Evolutionary conservation across 139 green algal species (phyloP), one percentile per base, ranked within the genome.

Genomic region (Pseudopediastrum boryanum): DNA sequence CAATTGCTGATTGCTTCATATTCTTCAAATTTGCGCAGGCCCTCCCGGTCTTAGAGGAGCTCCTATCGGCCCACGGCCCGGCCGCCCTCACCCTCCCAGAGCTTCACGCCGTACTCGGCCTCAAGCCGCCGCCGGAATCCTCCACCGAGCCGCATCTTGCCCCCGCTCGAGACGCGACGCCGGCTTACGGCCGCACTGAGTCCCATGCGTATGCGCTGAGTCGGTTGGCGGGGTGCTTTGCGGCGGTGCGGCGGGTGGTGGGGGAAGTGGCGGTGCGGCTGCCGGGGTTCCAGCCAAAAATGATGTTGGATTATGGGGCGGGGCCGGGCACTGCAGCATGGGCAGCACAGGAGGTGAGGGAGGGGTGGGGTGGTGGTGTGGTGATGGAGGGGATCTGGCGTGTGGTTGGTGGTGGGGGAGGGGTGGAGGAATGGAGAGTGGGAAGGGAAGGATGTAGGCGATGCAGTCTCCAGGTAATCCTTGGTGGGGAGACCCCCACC

Each of bases 291-390:
- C 19, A 50, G 21, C 92, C 92, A 0, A 16, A 41, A 2, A 81
- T 31, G 4, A 79, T 94, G 85, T 70, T 96, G 27, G 92, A 96
- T 69, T 96, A 92, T 84, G 92, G 92, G 2, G 78, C 90, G 3
- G 90, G 92, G 36, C 89, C 89, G 3, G 92, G 87, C 44, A 95
- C 92, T 4, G 89, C 91, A 35, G 80, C 85, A 36, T 96, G 92
- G 92, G 90, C 90, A 13, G 90, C 90, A 44, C 75, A 84, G 16
- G 71, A 87, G 79, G 86, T 82, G 75, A 9, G 61, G 10, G 71
- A 1, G n/a, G 71, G 1, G 68, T 63, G n/a, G 29, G 50, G 36
- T 33, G 42, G 13, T 43, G 75, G 35, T 46, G 44, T n/a, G 38
- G 29, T 21, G 52, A 29, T 70, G 3, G 68, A 36, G 23, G n/a